Evolutionary conservation across 1,284 basidiomycete species (phyloP), one percentile per base, ranked within the genome.

Genomic region (Hypsizygus ulmarius): DNA sequence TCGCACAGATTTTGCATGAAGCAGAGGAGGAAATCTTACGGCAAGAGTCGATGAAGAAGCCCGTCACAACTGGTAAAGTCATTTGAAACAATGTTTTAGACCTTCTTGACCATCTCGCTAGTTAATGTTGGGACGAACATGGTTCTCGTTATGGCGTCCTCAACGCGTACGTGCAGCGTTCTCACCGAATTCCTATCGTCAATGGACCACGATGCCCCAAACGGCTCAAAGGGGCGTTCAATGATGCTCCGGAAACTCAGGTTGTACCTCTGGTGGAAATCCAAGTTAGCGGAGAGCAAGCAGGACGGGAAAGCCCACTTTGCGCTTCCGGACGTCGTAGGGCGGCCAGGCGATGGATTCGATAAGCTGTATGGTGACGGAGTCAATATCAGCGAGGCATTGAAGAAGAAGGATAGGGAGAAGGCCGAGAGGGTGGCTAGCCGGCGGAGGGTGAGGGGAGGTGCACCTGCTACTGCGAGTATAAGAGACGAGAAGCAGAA

Each of bases 81-180:
- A 8, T 29, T 37, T 47, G 16, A 38, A 29, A 36, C 19, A 39
- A 52, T n/a, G 34, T 54, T 40, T 18, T 39, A 25, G 34, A 18
- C 41, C 4, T 32, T 30, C 16, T 14, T 15, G 21, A 25, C 4
- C 21, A 33, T 16, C 35, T 33, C 34, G 45, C 34, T 51, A 82
- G 81, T 72, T 15, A 68, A 72, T 14, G 77, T 77, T 1, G 87
- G 88, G 1, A 83, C 81, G 10, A 88, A 96, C 59, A 83, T 82
- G 1, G 79, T 94, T 1, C 80, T 97, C 32, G 76, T 97, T 49
- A 95, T 97, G 93, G 84, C 88, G n/a, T 84, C 85, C 0, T 92
- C 92, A 0, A 78, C 86, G 21, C 78, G 83, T 28, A 88, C 88
- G 0, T 90, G 87, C 58, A 77, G 77, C 8, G 75, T 89, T 35